phyloP scores from a whole-genome alignment of 805 yeast species.

The Metschnikowia cerradonensis region DNA sequence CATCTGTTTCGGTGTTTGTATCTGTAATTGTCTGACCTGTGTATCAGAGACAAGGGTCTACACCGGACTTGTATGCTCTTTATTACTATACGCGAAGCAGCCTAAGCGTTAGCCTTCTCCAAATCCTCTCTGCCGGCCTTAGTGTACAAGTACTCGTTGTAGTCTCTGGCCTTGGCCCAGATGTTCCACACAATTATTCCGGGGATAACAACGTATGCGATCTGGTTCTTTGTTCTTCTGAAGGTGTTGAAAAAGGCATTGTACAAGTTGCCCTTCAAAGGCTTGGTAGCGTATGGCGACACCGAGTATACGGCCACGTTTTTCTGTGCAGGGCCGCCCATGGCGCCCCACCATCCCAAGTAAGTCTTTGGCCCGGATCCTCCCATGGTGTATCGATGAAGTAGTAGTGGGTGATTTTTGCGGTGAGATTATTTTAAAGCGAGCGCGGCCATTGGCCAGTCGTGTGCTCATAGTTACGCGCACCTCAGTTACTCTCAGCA shows the following conservation, averaged over 20 bases:
- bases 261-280: constrained; percentile 81
- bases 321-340: constrained; percentile 80
- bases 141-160: constrained; percentile 91
- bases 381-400: constrained; percentile 44
- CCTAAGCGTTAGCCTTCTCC: constrained; percentile 53
- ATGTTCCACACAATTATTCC: constrained; percentile 76
- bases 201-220: constrained; percentile 73
- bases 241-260: constrained; percentile 86
- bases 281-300: constrained; percentile 90
- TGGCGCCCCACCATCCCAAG: constrained; percentile 97
- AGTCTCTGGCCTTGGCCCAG: constrained; percentile 84
- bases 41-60: neutral
- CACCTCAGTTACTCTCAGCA: neutral
- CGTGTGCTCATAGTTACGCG: constrained; percentile 5
- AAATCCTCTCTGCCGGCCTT: constrained; percentile 97
- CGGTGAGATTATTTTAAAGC: constrained; percentile 9
- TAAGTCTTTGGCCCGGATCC: constrained; percentile 70
- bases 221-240: constrained; percentile 90
- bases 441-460: constrained; percentile 14
- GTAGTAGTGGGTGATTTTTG: constrained; percentile 2
- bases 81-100: constrained; percentile 4
- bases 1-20: too few relatives aligned
- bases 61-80: constrained; percentile 2
- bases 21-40: neutral
- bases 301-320: constrained; percentile 84